Percentiles rank a stretch among this genome's conserved stretches.
phyloP scores from a whole-genome alignment of 306 rosid species.

The Psophocarpus tetragonolobus region DNA sequence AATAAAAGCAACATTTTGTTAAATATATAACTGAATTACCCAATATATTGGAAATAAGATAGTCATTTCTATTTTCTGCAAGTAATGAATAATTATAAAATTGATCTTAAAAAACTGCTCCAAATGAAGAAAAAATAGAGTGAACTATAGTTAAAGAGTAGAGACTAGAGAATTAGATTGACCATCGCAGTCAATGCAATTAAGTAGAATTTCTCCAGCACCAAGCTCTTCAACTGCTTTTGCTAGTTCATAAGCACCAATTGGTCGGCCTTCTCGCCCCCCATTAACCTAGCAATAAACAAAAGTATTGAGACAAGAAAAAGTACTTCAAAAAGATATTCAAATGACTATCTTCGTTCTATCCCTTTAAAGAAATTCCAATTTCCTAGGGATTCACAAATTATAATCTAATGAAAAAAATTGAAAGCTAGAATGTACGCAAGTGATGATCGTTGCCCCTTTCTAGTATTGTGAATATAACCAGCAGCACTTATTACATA shows the following conservation, averaged over 20 bases:
- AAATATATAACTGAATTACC: background rate
- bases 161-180: constrained; percentile 25
- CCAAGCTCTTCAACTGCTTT: constrained; percentile 95
- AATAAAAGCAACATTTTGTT: constrained; percentile 4
- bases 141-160: background rate
- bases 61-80: background rate
- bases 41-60: background rate
- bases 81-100: background rate
- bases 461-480: background rate
- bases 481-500: background rate
- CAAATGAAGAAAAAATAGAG: background rate
- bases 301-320: background rate
- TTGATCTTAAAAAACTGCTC: background rate
- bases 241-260: constrained; percentile 97
- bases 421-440: background rate
- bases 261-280: constrained; percentile 90
- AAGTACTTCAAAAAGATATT: background rate
- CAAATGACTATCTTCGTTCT: constrained; percentile 12
- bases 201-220: constrained; percentile 95
- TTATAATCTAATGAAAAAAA: background rate
- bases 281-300: constrained; percentile 68
- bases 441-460: background rate
- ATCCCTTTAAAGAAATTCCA: background rate
- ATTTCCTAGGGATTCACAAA: background rate
- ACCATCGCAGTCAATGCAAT: constrained; percentile 99